Evolutionary conservation across 2,329 filamentous ascomycete genomes (phyloP), one percentile per base, ranked within the genome.

Genomic region (Colletotrichum falcatum): DNA sequence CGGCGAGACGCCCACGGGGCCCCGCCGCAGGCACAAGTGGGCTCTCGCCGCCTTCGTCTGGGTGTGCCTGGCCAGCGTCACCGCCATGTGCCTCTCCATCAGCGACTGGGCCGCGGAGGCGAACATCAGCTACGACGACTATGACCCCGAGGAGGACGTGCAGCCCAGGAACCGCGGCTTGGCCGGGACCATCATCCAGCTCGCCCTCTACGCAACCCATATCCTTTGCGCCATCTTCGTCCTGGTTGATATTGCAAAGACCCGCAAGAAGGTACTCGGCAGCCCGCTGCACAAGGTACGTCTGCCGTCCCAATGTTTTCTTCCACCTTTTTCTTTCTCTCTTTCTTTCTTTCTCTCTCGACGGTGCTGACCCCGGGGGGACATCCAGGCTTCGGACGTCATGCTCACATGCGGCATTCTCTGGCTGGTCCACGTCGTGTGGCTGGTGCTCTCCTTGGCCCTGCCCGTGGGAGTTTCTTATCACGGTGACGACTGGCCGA

Each of bases 211-310:
- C 26, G 11, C 30, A 39, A 48, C 63, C 6, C 20, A 68, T 20
- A 3, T 48, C 2, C 23, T 56, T 7, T 46, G 66, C 23, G 53
- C 61, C 11, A 26, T 74, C 8, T 46, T 59, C 11, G 60, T 62
- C 51, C 14, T 56, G 8, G 46, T 72, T 12, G 64, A 73, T 20
- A 59, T 66, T n/a, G 51, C 35, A 23, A 33, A 65, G 26, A 28
- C 68, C 3, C 54, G 64, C 14, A 72, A 33, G 33, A 67, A 67
- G 28, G 65, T 65, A n/a, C 30, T 56, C 4, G 58, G n/a, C 26
- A 64, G 46, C 26, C 42, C 56, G 8, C 39, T 73, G 14, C 53
- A 26, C 8, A 71, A 71, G 48, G 62, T 70, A 39, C 6, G 67
- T 58, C 20, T 35, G 20, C 16, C 11, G n/a, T 54, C 18, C 20